phyloP scores from a whole-genome alignment of 306 rosid species.

The Quercus variabilis region DNA sequence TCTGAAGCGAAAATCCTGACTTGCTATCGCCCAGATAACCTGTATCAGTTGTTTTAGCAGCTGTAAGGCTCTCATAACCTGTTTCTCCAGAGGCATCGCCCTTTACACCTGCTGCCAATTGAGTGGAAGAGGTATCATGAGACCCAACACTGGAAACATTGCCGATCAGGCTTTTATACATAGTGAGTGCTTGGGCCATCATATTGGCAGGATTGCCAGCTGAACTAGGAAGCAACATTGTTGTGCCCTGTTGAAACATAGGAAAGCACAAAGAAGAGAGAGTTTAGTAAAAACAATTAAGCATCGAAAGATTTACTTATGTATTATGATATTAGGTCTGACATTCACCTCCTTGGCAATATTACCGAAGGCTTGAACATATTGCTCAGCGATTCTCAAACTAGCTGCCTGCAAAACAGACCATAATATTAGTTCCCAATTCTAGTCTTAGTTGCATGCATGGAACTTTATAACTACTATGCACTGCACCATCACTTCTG shows the following conservation, averaged over 20 bases:
- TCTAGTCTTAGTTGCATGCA: not conserved
- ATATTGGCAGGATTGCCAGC: slow-evolving; percentile 81
- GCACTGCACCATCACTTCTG: not conserved
- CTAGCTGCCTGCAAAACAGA: slow-evolving; percentile 81
- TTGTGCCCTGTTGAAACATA: slow-evolving; percentile 60
- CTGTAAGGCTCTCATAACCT: slow-evolving; percentile 15
- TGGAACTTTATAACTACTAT: not conserved
- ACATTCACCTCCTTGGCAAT: slow-evolving; percentile 86
- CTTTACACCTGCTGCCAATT: slow-evolving; percentile 27
- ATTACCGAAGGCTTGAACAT: slow-evolving; percentile 78
- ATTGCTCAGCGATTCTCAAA: slow-evolving; percentile 89
- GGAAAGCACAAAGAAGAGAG: slow-evolving; percentile 1
- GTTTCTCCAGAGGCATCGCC: slow-evolving; percentile 31
- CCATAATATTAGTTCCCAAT: slow-evolving; percentile 18
- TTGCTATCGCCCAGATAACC: slow-evolving; percentile 1
- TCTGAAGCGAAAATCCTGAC: slow-evolving; percentile 69
- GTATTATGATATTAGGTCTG: not conserved
- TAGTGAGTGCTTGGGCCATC: slow-evolving; percentile 93
- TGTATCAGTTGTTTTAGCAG: slow-evolving; percentile 7
- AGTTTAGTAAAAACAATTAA: not conserved
- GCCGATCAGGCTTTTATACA: slow-evolving; percentile 76
- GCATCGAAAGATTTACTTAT: not conserved
- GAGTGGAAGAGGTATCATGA: slow-evolving; percentile 22
- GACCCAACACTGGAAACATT: slow-evolving; percentile 36
- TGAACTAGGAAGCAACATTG: slow-evolving; percentile 90